Percentiles rank a stretch among this genome's conserved stretches.
These are phyloP conservation scores for Solanum pimpinellifolium DNA, from an alignment of 257 asterid species.

Conservation along the genomic window DNA sequence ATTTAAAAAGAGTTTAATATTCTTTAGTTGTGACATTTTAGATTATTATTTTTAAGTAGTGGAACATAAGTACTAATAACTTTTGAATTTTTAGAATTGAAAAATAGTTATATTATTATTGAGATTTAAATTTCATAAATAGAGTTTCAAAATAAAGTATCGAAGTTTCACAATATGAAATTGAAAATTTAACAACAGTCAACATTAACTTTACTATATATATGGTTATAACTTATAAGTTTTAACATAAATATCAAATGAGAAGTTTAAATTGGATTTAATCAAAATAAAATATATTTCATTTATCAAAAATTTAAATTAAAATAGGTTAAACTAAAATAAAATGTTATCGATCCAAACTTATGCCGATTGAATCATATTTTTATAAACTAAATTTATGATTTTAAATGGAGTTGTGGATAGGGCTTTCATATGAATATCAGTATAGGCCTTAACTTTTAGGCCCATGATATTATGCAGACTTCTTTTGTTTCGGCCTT, in stretches of 20 bases:
- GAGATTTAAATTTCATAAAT: not conserved
- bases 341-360: not conserved
- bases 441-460: not conserved
- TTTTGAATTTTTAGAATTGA: not conserved
- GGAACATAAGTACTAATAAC: no score
- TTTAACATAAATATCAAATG: not conserved
- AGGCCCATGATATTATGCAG: not conserved
- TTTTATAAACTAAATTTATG: not conserved
- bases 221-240: not conserved
- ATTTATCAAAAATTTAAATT: not conserved
- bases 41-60: no score
- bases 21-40: no score
- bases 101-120: not conserved
- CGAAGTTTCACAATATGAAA: rapidly evolving
- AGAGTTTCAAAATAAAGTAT: not conserved
- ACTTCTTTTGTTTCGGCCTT: not conserved
- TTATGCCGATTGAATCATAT: not conserved
- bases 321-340: not conserved
- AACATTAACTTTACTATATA: not conserved
- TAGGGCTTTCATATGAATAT: not conserved
- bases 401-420: not conserved
- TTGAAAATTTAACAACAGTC: not conserved
- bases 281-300: not conserved
- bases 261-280: not conserved
- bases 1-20: not conserved